Conservation (phyloP, 805 yeast species). For the Pichia scutulata region DNA sequence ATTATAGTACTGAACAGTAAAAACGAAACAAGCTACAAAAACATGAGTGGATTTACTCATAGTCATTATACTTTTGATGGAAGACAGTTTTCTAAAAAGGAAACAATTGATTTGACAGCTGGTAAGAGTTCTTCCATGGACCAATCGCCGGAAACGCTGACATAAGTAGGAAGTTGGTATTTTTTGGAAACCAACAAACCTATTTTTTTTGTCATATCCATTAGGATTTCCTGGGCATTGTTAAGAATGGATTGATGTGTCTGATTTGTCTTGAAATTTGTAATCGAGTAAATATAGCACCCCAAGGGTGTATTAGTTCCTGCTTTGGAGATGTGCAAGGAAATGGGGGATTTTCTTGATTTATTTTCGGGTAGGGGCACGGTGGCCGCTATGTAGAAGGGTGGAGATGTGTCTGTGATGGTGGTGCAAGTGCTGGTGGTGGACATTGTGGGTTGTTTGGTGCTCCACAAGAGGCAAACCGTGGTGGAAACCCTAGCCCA, state of each 20-base stretch:
- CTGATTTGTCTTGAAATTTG: slow-evolving; percentile 24
- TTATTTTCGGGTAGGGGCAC: slow-evolving; percentile 9
- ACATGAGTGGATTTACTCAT: too few relatives aligned
- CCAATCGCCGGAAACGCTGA: slow-evolving; percentile 35
- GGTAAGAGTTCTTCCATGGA: slow-evolving; percentile 26
- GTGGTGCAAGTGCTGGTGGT: not conserved
- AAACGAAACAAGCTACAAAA: too few relatives aligned
- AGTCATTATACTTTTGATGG: slow-evolving; percentile 5
- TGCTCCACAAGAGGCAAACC: too few relatives aligned
- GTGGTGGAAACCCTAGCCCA: too few relatives aligned
- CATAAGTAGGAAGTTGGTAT: slow-evolving; percentile 37
- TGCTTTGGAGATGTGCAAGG: slow-evolving; percentile 27
- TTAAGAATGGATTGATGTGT: slow-evolving; percentile 36
- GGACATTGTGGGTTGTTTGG: too few relatives aligned
- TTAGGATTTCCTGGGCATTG: slow-evolving; percentile 31
- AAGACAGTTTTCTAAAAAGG: slow-evolving; percentile 21
- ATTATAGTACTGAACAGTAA: too few relatives aligned
- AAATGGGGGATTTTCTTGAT: slow-evolving; percentile 28
- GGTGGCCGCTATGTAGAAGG: slow-evolving; percentile 11
- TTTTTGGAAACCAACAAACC: slow-evolving; percentile 35
- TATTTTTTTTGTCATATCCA: slow-evolving; percentile 38
- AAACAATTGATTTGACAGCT: slow-evolving; percentile 22
- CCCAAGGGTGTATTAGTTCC: slow-evolving; percentile 32
- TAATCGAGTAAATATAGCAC: slow-evolving; percentile 37
- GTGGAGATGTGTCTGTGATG: not conserved